Conservation (phyloP, 2,329 filamentous ascomycete genomes). For the Xylaria polymorpha region DNA sequence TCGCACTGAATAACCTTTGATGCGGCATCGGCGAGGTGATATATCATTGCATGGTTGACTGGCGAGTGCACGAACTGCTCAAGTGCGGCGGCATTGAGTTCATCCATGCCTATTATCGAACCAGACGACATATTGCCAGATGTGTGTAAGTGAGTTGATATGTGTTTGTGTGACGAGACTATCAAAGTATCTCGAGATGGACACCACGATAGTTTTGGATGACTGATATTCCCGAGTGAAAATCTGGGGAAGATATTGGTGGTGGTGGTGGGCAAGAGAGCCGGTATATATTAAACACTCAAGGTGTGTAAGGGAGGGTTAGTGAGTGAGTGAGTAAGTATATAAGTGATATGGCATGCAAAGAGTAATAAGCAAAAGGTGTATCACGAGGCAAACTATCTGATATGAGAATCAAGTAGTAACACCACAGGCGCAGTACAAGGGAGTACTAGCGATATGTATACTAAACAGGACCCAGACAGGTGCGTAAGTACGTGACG, state of each 20-base stretch:
- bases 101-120: conserved; percentile 59
- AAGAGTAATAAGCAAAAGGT: conserved; percentile 37
- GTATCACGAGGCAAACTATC: conserved; percentile 51
- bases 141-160: conserved; percentile 46
- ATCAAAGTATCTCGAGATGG: conserved; percentile 13
- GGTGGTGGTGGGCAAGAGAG: conserved; percentile 37
- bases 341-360: conserved; percentile 29
- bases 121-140: conserved; percentile 59
- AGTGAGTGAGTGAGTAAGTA: conserved; percentile 33
- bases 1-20: conserved; percentile 85
- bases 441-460: conserved; percentile 31
- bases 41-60: conserved; percentile 80
- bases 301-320: conserved; percentile 28
- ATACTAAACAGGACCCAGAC: conserved; percentile 28
- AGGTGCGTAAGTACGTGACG: conserved; percentile 49
- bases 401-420: conserved; percentile 46
- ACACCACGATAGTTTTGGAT: conserved; percentile 12
- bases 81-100: conserved; percentile 78
- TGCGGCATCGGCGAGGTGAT: conserved; percentile 79
- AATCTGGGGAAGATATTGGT: conserved; percentile 43
- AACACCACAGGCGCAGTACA: conserved; percentile 44
- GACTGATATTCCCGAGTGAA: conserved; percentile 29
- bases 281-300: conserved; percentile 48
- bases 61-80: conserved; percentile 84
- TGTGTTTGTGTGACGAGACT: conserved; percentile 10